Base-by-base conservation (phyloP, 2,329 filamentous ascomycete genomes). In the Shiraia bambusicola region DNA sequence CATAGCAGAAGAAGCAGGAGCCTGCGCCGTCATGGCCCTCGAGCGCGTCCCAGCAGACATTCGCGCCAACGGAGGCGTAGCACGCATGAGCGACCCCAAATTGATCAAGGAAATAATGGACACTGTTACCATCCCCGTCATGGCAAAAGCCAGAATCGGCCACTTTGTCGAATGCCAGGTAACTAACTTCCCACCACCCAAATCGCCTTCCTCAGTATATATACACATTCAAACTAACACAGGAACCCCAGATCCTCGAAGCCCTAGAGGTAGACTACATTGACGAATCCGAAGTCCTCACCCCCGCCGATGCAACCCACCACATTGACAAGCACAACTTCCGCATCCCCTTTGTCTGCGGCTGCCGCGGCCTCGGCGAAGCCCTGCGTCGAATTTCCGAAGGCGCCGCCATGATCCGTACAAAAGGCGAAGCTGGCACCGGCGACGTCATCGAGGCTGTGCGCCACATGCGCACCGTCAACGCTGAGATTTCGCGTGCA, bases 41-140 rank as follows among this genome's bases (percentile, higher is more conserved):
- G 93, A 97, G 80, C 87, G 93, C 54, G 93, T 97, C 35, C 93
- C 93, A 37, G 92, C 93, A 61, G 93, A 98, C 72, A 98, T 98
- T 70, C 84, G 93, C 59, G 84, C 79, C 48, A 80, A 95, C 69
- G 93, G 93, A 58, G 93, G 93, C 65, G 93, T 98, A 15, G 90
- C 90, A 10, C 87, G 93, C 71, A 98, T 98, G 93, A 93, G 87
- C 2, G 92, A 97, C 74, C 93, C 93, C 2, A 76, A 80, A 59
- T 88, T 96, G 81, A 97, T 97, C 79, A 86, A 87, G 73, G 88
- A 91, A 71, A 97, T 98, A 69, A 94, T 96, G 83, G 82, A 79
- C 3, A 84, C 90, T 28, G 93, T 97, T 33, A 97, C 92, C 39
- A 96, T 97, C 61, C 93, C 93, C 59, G 93, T 98, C 71, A 97